Percentiles rank a stretch among this genome's conserved stretches.
phyloP scores from a whole-genome alignment of 768 basidiomycete species.

The Phlebiopsis gigantea region DNA sequence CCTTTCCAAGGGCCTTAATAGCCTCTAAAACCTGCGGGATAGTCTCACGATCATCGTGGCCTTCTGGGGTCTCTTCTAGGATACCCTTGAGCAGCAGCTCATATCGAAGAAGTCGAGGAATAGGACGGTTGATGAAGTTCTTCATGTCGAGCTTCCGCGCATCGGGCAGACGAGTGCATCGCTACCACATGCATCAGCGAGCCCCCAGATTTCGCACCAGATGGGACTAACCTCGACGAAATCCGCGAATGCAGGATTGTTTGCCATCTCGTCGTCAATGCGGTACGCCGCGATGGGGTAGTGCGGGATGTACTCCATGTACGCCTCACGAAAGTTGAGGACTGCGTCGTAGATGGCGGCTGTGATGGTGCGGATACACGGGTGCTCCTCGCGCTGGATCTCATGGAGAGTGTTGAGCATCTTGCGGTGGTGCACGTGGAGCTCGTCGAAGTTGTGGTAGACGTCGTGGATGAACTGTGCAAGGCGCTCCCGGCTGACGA shows the following conservation, averaged over 20 bases:
- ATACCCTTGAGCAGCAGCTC: constrained; percentile 80
- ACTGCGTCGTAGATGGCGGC: constrained; percentile 86
- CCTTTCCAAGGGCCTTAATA: constrained; percentile 81
- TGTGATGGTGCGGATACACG: constrained; percentile 71
- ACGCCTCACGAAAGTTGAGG: constrained; percentile 87
- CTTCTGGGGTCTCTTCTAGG: constrained; percentile 64
- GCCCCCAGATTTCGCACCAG: background rate
- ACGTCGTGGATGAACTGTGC: constrained; percentile 80
- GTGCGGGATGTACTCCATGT: constrained; percentile 91
- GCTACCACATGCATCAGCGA: constrained; percentile 22
- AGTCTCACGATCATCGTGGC: constrained; percentile 75
- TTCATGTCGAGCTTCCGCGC: constrained; percentile 88
- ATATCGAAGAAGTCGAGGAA: constrained; percentile 85
- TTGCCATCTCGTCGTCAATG: constrained; percentile 83
- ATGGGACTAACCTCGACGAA: constrained; percentile 68
- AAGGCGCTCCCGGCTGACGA: constrained; percentile 66
- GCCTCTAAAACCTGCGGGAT: constrained; percentile 86
- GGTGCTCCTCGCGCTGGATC: constrained; percentile 85
- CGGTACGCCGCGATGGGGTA: constrained; percentile 88
- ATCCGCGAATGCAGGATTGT: constrained; percentile 71
- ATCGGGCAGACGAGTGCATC: constrained; percentile 60
- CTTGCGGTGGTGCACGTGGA: constrained; percentile 68
- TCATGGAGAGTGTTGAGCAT: constrained; percentile 79
- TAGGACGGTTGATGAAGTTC: constrained; percentile 87
- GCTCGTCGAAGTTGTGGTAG: constrained; percentile 81